Percentiles rank a stretch among this genome's conserved stretches.
Evolutionary conservation across 1,139 yeast species (phyloP).

Genomic region (Geotrichum bryndzae): DNA sequence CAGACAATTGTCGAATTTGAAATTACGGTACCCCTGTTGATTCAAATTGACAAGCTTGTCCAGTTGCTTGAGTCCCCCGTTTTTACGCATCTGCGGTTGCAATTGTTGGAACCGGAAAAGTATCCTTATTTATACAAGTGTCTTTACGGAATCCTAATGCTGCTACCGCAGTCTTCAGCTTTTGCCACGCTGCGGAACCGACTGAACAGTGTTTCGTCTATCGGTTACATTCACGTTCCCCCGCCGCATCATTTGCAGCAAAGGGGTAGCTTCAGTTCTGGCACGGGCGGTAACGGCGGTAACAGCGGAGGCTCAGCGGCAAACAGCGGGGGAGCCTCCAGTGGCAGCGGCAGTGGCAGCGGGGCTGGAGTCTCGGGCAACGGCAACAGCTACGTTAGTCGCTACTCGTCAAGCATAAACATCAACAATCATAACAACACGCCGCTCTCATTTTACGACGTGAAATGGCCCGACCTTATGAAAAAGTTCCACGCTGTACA

Average conservation of each 20-base stretch:
- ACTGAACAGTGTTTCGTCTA: conserved; percentile 49
- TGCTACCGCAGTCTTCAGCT: conserved; percentile 93
- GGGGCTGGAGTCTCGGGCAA: not conserved
- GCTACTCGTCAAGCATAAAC: conserved; percentile 11
- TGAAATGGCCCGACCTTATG: conserved; percentile 50
- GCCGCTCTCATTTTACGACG: conserved; percentile 21
- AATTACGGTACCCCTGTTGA: conserved; percentile 59
- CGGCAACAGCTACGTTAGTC: conserved; percentile 11
- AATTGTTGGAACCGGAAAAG: conserved; percentile 77
- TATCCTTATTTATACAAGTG: conserved; percentile 82
- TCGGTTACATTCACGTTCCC: conserved; percentile 35
- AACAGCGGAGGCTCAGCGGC: not conserved
- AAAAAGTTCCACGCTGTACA: conserved; percentile 59
- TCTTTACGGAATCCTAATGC: conserved; percentile 86
- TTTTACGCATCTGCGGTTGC: conserved; percentile 79
- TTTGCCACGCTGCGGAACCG: conserved; percentile 75
- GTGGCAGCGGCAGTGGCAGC: not conserved
- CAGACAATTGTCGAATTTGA: conserved; percentile 72
- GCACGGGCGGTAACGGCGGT: not conserved
- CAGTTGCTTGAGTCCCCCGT: conserved; percentile 84
- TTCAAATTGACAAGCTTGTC: conserved; percentile 74
- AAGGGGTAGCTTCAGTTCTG: not conserved
- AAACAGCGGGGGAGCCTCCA: conserved; percentile 2
- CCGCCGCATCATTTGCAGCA: conserved; percentile 12
- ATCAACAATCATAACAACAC: conserved; percentile 12